phyloP scores from a whole-genome alignment of 306 rosid genomes.

The Acacia melanoxylon region DNA sequence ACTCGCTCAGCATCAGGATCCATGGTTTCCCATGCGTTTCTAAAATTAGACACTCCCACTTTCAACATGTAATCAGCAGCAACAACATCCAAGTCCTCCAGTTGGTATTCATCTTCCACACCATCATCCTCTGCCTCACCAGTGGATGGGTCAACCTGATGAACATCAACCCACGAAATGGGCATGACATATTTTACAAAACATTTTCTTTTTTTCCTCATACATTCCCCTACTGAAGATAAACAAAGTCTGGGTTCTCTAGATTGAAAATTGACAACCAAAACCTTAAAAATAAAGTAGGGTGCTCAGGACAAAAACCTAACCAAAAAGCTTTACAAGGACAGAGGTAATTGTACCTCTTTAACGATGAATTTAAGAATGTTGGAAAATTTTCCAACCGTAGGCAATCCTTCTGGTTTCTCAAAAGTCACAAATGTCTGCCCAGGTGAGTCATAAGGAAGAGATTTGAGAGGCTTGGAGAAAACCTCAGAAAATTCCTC shows the following conservation, averaged over 20 bases:
- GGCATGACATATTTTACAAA: conserved; percentile 4
- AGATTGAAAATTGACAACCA: neutral
- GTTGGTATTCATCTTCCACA: conserved; percentile 95
- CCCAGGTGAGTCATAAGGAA: conserved; percentile 95
- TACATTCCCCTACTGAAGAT: neutral
- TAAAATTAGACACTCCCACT: conserved; percentile 87
- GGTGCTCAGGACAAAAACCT: neutral
- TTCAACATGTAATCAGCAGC: conserved; percentile 91
- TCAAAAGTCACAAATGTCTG: conserved; percentile 89
- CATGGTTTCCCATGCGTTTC: conserved; percentile 91
- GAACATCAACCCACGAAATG: conserved; percentile 28
- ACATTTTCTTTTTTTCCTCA: neutral
- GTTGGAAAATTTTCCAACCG: conserved; percentile 84
- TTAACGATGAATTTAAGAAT: conserved; percentile 76
- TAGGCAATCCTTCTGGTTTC: conserved; percentile 79
- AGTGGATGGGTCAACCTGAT: conserved; percentile 76
- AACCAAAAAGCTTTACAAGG: conserved; percentile 10
- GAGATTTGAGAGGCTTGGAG: conserved; percentile 85
- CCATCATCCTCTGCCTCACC: conserved; percentile 99
- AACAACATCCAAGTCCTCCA: conserved; percentile 97
- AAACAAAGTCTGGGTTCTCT: neutral
- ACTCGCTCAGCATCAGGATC: conserved; percentile 73
- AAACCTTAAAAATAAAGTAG: neutral
- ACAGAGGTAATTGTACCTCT: conserved; percentile 60
- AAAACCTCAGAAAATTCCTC: conserved; percentile 77